Base-by-base conservation (phyloP, 164 flowering plant species). In the Annona cherimola region DNA sequence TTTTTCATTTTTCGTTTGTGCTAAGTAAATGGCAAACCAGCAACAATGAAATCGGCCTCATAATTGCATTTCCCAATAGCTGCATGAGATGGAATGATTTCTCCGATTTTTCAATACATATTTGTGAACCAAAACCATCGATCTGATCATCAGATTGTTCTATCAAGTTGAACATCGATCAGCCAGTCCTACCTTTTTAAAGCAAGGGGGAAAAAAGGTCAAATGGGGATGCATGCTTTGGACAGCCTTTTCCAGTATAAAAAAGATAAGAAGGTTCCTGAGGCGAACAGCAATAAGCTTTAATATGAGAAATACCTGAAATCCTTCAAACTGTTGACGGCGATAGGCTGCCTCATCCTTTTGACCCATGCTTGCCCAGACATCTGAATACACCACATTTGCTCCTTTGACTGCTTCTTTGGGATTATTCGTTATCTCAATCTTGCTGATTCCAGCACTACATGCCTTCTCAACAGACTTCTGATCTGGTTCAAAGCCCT, bases 341-440 rank as follows among this genome's bases (percentile, higher is more conserved):
- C 99, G 98, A 73, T 91, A 75, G 70, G 87, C 94, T 80, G 99
- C 98, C 81, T 91, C 97, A 63, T 90, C 98, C 76, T 95, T 93
- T 64, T 95, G 98, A 40, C 98, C 98, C 98, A 95, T 95, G 82
- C 99, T 95, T 40, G 99, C 98, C 99, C 99, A 93, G 4, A 95
- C 99, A 79, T 95, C 99, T 4, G 99, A 83, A 83, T 93, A 95
- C 39, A 95, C 96, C 76, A 95, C 98, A 79, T 93, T 91, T 65
- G 99, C 98, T 74, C 92, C 95, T 83, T 54, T 85, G 45, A 95
- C 99, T 71, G 95, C 98, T 85, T 91, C 98, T 78, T 87, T 91
- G 55, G 93, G 90, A 78, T 91, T 94, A 80, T 87, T 84, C 54
- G 90, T 88, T 67, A 95, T 90, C 80, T 95, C 98, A 66, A 93